Base-by-base conservation (phyloP, 2,329 filamentous ascomycete genomes). In the Fusarium penzigii region DNA sequence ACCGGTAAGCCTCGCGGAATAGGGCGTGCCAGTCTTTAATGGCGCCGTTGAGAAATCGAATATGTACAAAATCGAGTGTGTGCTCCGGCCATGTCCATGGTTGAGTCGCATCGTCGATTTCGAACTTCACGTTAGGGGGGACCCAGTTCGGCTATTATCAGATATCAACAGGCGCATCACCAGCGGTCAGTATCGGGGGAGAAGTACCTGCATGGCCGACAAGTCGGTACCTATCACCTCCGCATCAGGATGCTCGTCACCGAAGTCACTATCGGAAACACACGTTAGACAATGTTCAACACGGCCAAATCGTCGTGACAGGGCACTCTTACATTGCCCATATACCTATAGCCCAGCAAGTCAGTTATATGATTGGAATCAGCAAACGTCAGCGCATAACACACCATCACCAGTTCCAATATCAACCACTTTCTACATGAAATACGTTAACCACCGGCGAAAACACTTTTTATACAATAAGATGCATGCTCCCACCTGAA, bases 201-300 rank as follows among this genome's bases (percentile, higher is more conserved):
- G 32, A 9, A 39, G 12, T 53, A 46, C 17, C 20, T 39, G 48
- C 34, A 47, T 47, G 1, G 40, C 20, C 13, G 48, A 44, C 17
- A 48, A 16, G 29, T 46, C 49, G 11, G 34, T 46, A 34, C 49
- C 44, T 38, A 49, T 51, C 41, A 51, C 44, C 25, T 44, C 43
- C 29, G 17, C 41, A 32, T 34, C 13, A 39, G 48, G 48, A 45
- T 52, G 45, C n/a, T 39, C 42, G 20, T 54, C 52, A 17, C 41
- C 44, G 17, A 51, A 51, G 29, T 53, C 51, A 12, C 40, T 51
- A 4, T 17, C 17, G 16, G 38, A 20, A 20, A 16, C 13, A 3
- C 16, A 29, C 29, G 49, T 43, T 39, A 42, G 39, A 17, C 11
- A 9, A 6, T 44, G 11, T 20, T 13, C 39, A 43, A 29, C 20